Evolutionary conservation across 78 protist genomes (phyloP), one percentile per base, ranked within the genome.

Genomic region (Dictyostelium citrinum): DNA sequence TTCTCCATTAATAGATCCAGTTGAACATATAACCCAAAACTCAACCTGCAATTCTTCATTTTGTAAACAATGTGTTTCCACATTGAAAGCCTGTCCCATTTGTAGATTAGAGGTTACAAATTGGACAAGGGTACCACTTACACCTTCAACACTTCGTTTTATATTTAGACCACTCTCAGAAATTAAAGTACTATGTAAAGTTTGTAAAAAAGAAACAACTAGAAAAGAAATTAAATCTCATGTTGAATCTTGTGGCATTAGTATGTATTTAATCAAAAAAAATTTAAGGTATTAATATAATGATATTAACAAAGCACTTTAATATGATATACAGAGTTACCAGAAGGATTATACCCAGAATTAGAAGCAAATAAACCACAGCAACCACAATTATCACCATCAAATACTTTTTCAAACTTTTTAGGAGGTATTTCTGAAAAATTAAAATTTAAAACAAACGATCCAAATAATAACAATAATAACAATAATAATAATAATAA

Each of bases 1-100:
- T 78, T 67, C 51, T 6, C 93, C 93, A 10, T n/a, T 88, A 24
- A 46, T 88, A 2, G 93, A 88, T 27, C 93, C 93, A 20, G 93
- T 88, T 22, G 93, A 88, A 37, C 93, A 88, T 79, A 22, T 5
- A 17, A 67, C 93, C 27, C n/a, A 41, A 27, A 76, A 88, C 8
- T 71, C 80, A 31, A 46, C 37, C 1, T 88, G 93, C 16, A 67
- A 35, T 29, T 83, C 81, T 29, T 24, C 58, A 24, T 88, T 88
- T 37, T 88, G 93, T 64, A 41, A 72, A 55, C 27, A 11, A 68
- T 88, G 93, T 78, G 93, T 88, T 12, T 46, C 41, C 3, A 79
- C 45, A 9, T 35, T 55, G 27, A 39, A 77, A 16, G 5, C 51
- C 12, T 88, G 93, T 46, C 93, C 93, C 8, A 77, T 75, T 64